Base-by-base conservation (phyloP, 2,329 filamentous ascomycete genomes). In the Rhinocladiella mackenziei region DNA sequence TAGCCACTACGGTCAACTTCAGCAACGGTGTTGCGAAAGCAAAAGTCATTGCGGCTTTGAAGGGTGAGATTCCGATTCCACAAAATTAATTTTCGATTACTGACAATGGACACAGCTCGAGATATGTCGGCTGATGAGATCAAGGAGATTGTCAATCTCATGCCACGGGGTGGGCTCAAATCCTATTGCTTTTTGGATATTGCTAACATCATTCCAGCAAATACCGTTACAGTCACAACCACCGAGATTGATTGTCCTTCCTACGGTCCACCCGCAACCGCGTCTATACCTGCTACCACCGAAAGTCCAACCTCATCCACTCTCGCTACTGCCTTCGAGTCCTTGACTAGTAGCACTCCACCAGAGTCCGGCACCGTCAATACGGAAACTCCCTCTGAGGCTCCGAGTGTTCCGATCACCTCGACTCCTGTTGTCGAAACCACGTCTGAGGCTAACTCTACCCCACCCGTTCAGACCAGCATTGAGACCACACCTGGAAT, bases 131-230 rank as follows among this genome's bases (percentile, higher is more conserved):
- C 11, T 28, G 42, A 45, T 10, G 37, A 48, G 8, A 46, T 49
- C 43, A 32, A 43, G 18, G 38, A 44, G 2, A 33, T 54, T 29
- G 33, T 54, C 45, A 48, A 56, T 14, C 43, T 48, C 32, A 35
- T 54, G 17, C 42, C 44, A 31, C 51, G 51, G 23, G 39, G 54
- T 56, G 48, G 29, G n/a, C 18, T n/a, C n/a, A 13, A 38, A 23
- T n/a, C 8, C 15, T 9, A 6, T 28, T 22, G 11, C 18, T n/a
- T 46, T 13, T 13, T 13, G 5, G n/a, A 22, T 32, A 32, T 34
- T 23, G 33, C 48, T 50, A 32, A 53, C 35, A n/a, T 45, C 35
- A 5, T 41, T 31, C 19, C 40, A 39, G 34, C 39, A 19, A 32
- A 33, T 7, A 44, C 34, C 19, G 26, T 42, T 26, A 49, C 45